phyloP scores from a whole-genome alignment of 2,329 filamentous ascomycete species.

The Monilinia polystroma region DNA sequence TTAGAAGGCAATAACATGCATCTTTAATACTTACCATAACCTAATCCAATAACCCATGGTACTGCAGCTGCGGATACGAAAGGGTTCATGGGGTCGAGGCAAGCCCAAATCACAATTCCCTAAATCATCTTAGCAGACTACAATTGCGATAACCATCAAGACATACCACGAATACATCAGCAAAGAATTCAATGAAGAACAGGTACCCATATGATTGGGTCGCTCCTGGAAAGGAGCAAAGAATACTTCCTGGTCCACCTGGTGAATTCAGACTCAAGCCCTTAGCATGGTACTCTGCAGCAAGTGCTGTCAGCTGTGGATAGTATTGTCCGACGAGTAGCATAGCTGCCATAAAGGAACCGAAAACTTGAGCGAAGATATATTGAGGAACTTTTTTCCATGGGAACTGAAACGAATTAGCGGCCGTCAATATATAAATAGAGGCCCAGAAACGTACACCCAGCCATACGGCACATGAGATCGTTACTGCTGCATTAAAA shows the following conservation, averaged over 20 bases:
- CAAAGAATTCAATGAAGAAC: constrained; percentile 60
- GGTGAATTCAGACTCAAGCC: constrained; percentile 46
- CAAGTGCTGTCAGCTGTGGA: constrained; percentile 48
- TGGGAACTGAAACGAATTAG: constrained; percentile 45
- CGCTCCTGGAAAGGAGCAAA: constrained; percentile 53
- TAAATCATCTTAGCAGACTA: constrained; percentile 22
- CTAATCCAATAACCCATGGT: constrained; percentile 56
- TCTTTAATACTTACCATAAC: constrained; percentile 37
- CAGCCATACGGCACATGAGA: constrained; percentile 51
- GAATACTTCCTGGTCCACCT: constrained; percentile 53
- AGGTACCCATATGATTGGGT: constrained; percentile 54
- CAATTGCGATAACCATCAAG: background rate
- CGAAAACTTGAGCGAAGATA: constrained; percentile 56
- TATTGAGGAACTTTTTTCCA: constrained; percentile 58
- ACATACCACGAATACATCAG: constrained; percentile 51
- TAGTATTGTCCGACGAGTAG: constrained; percentile 58
- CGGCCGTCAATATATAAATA: background rate
- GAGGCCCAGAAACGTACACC: constrained; percentile 38
- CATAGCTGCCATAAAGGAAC: constrained; percentile 55
- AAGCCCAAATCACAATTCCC: constrained; percentile 56
- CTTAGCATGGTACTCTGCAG: constrained; percentile 35
- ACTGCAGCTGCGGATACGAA: constrained; percentile 50
- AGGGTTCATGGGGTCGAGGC: constrained; percentile 57
- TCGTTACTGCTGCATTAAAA: constrained; percentile 53
- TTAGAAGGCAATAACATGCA: too few relatives aligned